phyloP scores from a whole-genome alignment of 306 rosid genomes.

The Acacia confusa region DNA sequence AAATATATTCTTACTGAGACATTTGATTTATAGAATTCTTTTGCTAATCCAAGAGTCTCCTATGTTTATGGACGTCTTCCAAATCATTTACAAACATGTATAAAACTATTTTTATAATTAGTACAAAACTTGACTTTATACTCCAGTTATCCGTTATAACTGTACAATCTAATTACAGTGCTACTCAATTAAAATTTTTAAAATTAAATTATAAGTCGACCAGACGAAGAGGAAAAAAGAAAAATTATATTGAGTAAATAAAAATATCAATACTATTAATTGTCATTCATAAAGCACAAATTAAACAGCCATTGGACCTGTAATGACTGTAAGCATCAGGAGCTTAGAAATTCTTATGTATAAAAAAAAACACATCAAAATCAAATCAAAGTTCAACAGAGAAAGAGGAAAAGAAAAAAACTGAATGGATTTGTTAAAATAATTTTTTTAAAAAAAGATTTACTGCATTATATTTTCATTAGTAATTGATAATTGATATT shows the following conservation, averaged over 20 bases:
- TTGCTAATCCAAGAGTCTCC: neutral
- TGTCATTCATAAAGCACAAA: neutral
- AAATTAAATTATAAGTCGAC: too few relatives aligned
- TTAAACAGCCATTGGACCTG: neutral
- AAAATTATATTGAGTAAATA: neutral
- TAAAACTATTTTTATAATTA: too few relatives aligned
- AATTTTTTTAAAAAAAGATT: neutral
- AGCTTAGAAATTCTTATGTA: neutral
- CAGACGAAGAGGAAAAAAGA: too few relatives aligned
- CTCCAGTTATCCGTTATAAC: too few relatives aligned
- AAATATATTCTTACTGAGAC: neutral
- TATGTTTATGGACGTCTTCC: neutral
- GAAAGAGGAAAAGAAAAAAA: neutral
- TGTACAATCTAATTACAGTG: neutral
- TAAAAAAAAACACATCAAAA: neutral
- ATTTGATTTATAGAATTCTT: too few relatives aligned
- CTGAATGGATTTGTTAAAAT: neutral
- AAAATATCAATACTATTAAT: neutral
- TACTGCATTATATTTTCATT: neutral
- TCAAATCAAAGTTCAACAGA: neutral
- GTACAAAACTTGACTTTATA: too few relatives aligned
- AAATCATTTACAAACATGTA: neutral
- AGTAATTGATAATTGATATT: neutral
- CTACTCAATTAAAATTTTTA: neutral
- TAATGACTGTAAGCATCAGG: neutral